Percentiles rank a stretch among this genome's conserved stretches.
phyloP scores from a whole-genome alignment of 176 grass and related monocot species.

The Lolium multiflorum region DNA sequence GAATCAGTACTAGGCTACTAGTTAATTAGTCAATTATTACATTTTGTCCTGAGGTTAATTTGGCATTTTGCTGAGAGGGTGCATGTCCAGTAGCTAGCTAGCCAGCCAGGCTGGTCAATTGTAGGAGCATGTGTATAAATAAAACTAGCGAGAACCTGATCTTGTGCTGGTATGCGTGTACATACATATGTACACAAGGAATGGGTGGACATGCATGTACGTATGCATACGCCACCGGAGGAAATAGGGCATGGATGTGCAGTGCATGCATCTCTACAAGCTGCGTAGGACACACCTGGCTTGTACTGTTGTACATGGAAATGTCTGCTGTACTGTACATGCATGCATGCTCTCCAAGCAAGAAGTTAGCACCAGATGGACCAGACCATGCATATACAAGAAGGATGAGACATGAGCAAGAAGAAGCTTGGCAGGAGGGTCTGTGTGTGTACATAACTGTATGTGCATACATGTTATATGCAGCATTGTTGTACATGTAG shows the following conservation, averaged over 20 bases:
- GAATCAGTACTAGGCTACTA: background rate
- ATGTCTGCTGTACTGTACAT: background rate
- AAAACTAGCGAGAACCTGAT: constrained; percentile 31
- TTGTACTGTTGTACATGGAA: constrained; percentile 30
- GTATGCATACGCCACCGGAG: background rate
- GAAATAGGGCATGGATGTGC: constrained; percentile 47
- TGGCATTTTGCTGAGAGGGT: constrained; percentile 29
- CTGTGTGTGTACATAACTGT: background rate
- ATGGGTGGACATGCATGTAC: background rate
- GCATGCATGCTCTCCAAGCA: constrained; percentile 2
- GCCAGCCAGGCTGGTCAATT: constrained; percentile 50
- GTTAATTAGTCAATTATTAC: background rate
- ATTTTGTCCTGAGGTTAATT: constrained; percentile 14
- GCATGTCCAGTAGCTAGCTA: constrained; percentile 3
- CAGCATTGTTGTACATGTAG: background rate
- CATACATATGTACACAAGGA: background rate
- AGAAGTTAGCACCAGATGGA: constrained; percentile 36
- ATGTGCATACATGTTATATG: background rate
- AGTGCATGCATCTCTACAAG: constrained; percentile 29
- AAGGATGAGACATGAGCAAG: background rate
- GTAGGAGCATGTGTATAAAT: constrained; percentile 20
- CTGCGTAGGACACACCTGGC: constrained; percentile 45
- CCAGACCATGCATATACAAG: constrained; percentile 33
- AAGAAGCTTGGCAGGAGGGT: background rate
- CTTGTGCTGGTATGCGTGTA: constrained; percentile 21